Base-by-base conservation (phyloP, 306 rosid genomes). In the Fagus sylvatica region DNA sequence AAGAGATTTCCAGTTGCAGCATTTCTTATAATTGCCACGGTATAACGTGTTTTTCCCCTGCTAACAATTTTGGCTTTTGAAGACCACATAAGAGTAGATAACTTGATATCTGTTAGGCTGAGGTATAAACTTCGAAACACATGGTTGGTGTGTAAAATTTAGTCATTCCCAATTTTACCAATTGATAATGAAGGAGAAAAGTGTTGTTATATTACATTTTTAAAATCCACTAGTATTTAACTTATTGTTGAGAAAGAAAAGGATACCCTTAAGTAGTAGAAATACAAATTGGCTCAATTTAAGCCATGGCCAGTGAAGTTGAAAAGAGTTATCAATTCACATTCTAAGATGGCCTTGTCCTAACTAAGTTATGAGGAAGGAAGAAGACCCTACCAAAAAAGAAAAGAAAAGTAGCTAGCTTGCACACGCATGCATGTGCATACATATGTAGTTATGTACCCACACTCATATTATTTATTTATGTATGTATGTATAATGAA, bases 21-120 rank as follows among this genome's bases (percentile, higher is more conserved):
- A 55, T 94, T 94, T 88, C 97, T 94, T 80, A 94, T 90, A 82
- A 94, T 94, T 84, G 95, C 98, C 68, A 92, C 91, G 88, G 98
- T 94, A 92, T 54, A 76, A 33, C 61, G 51, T 43, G 11, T 83
- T 60, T 79, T 73, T 72, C 72, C 75, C 73, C 53, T 48, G 64
- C 55, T 73, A 67, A 37, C 39, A 76, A 55, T 69, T 40, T 71
- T 57, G 40, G 75, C 75, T 42, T 40, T 71, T 30, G 48, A 76
- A 54, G 43, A n/a, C 32, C 22, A 19, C 59, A 8, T 15, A n/a
- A 9, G 34, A 8, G 11, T 73, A 42, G 43, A 39, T 77, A 22
- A 34, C 71, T 66, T 66, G 59, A 39, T n/a, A 66, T 22, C 40
- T 15, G 53, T 51, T 56, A 17, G 15, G 48, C 4, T 9, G 48